Evolutionary conservation across 345 rosid species (phyloP), one percentile per base, ranked within the genome.

Genomic region (Gynandropsis gynandra): DNA sequence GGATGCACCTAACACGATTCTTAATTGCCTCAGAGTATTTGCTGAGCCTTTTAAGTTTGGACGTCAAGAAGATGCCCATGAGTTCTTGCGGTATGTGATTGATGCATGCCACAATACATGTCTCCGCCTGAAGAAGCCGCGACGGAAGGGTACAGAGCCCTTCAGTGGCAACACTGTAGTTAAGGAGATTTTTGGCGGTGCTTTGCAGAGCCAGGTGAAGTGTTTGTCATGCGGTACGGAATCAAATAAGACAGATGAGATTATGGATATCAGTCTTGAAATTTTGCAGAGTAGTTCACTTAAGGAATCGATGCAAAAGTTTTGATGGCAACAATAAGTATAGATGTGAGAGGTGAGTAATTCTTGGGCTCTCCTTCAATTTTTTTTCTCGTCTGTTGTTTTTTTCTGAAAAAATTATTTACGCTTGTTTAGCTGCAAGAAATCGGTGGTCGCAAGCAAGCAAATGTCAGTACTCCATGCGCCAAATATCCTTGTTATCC

Each of bases 321-420:
- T 93, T 93, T 73, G 99, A 88, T 60, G 99, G 95, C n/a, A 85
- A 72, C 66, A 93, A 93, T 50, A 93, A 93, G 74, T 93, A 93
- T 72, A 83, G 70, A 58, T 93, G 97, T 47, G 97, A 81, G 17
- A 78, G 67, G 99, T 88, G 68, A 77, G 77, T 72, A 17, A 24
- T 42, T 39, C 29, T 50, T 15, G 7, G 33, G 19, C 10, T 46
- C 29, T 9, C 42, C 42, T 8, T 49, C 24, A 46, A n/a, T 15
- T 12, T 2, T 9, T n/a, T 29, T 57, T 50, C 47, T n/a, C 18
- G 27, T 60, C 14, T 11, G 12, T 1, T 6, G 19, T 54, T 54
- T 42, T 35, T 33, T 13, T 10, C 9, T 24, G 12, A 54, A 45
- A 2, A 20, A 16, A 45, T 63, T 14, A 47, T 61, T 67, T 68